Evolutionary conservation across 257 asterid genomes (phyloP), one percentile per base, ranked within the genome.

Genomic region (Eucommia ulmoides): DNA sequence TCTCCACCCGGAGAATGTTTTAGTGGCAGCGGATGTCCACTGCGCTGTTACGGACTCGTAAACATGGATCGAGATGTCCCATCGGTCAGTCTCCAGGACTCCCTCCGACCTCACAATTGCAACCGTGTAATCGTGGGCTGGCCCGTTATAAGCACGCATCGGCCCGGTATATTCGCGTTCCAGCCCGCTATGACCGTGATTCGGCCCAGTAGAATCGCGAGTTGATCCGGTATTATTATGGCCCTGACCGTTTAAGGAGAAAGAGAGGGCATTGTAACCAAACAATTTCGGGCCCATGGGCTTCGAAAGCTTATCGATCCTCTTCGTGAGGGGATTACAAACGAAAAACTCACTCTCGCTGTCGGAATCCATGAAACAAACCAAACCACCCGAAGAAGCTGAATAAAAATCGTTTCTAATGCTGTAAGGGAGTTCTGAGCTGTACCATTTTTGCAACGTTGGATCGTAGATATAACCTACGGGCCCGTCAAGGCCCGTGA

Each of bases 401-500:
- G 75, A 58, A 67, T 75, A 70, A 89, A 94, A 91, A 61, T 73
- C 71, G 24, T 95, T 74, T 11, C 82, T 72, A 80, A 67, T 68
- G 11, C 83, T 77, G 62, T 77, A 66, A 1, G 99, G 99, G 67
- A 91, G 94, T 38, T 81, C 95, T 38, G 83, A 61, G 60, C 74
- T 63, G 11, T 86, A 71, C 99, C 97, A 91, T 52, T 86, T 86
- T 9, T 74, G 67, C 16, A 79, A 78, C 52, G 72, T 41, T 14
- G 95, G 95, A 54, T 91, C 97, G 15, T 73, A 91, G 0, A 93
- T 89, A 58, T 75, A 83, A 25, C 99, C 99, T 49, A 55, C 63
- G 0, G 99, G 95, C 46, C 81, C 94, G 19, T 91, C 87, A 0
- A 92, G 77, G 80, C 93, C 70, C 3, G 97, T 91, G 69, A 91